Percentiles rank a stretch among this genome's conserved stretches.
Conservation (phyloP, 1,284 basidiomycete genomes). For the Bondarzewia mesenterica region DNA sequence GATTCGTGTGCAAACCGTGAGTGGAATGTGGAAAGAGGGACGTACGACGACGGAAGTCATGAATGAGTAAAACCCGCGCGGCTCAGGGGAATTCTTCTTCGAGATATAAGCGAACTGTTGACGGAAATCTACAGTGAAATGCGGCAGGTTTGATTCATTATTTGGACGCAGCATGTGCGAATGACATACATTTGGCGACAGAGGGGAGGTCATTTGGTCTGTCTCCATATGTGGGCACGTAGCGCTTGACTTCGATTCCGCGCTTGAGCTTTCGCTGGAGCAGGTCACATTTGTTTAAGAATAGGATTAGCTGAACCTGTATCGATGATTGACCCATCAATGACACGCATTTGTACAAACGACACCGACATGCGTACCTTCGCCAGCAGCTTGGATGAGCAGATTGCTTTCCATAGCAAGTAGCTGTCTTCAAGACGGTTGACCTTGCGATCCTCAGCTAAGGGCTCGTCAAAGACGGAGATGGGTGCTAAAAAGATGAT, state of each 20-base stretch:
- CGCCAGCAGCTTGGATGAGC: slow-evolving; percentile 28
- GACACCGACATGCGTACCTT: too few species aligned
- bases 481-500: slow-evolving; percentile 35
- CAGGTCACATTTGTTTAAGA: slow-evolving; percentile 42
- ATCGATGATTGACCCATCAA: neutral
- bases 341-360: too few species aligned
- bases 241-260: slow-evolving; percentile 51
- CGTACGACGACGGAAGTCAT: slow-evolving; percentile 63
- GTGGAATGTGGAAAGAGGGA: neutral
- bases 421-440: slow-evolving; percentile 37
- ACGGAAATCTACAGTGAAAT: slow-evolving; percentile 34
- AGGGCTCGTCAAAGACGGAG: slow-evolving; percentile 34
- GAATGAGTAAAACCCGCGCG: slow-evolving; percentile 62
- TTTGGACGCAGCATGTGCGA: too few species aligned
- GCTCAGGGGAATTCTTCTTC: slow-evolving; percentile 29
- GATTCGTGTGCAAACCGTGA: neutral
- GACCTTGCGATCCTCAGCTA: slow-evolving; percentile 32
- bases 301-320: slow-evolving; percentile 25
- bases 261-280: slow-evolving; percentile 57
- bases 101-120: slow-evolving; percentile 34
- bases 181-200: slow-evolving; percentile 26
- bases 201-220: slow-evolving; percentile 26
- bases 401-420: slow-evolving; percentile 32
- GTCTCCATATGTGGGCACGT: slow-evolving; percentile 34
- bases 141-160: too few species aligned